Base-by-base conservation (phyloP, 768 basidiomycete species). In the Suillus americanus region DNA sequence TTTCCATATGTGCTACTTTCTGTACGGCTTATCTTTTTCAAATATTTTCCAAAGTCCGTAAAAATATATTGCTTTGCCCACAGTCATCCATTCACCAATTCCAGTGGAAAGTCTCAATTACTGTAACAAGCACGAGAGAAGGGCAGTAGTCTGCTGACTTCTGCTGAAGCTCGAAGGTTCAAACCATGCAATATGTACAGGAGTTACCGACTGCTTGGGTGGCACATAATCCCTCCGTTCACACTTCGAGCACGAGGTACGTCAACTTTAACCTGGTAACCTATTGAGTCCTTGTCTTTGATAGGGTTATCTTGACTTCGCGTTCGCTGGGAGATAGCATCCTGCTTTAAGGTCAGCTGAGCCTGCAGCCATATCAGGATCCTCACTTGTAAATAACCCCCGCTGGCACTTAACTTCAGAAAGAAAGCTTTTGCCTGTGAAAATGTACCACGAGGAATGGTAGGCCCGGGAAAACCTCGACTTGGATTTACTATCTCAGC, bases 351-450 rank as follows among this genome's bases (percentile, higher is more conserved):
- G 3, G 53, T 54, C 53, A 35, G 53, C 53, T 54, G 53, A n/a
- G 20, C 1, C 20, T 7, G 53, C 30, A 35, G 20, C 12, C 12
- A 54, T 18, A 35, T 54, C 20, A 54, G 28, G 33, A 54, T 35
- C 5, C 53, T n/a, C 30, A 40, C 38, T 18, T 38, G 37, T 5
- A 40, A 25, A 57, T 25, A 38, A 28, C 59, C 23, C 20, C 28
- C 53, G 33, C 53, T 35, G 50, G 28, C 20, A 2, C 28, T 57
- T 23, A 35, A n/a, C 35, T 33, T 61, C 23, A 62, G 20, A 46
- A 63, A 62, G 57, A 63, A 46, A 28, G 23, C 20, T 9, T 40
- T 63, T n/a, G 37, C 62, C 56, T 63, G 62, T 28, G 62, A 61
- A 30, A 62, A 63, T 23, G 60, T 62, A 33, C 60, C n/a, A 2